phyloP scores from a whole-genome alignment of 306 rosid species.

The Prunus padus region DNA sequence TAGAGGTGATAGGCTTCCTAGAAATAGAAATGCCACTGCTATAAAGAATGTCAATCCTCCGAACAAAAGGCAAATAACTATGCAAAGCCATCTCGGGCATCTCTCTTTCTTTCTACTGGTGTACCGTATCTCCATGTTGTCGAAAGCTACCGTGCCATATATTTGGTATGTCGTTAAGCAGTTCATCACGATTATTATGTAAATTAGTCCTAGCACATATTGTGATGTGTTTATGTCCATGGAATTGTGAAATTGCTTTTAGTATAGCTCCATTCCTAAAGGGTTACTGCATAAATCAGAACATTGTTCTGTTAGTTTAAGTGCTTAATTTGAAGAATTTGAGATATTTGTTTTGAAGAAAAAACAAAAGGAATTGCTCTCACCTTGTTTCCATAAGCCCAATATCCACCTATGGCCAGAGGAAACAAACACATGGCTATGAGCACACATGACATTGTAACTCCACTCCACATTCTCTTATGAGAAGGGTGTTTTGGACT shows the following conservation, averaged over 20 bases:
- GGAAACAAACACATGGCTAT: conserved; percentile 53
- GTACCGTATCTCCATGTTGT: conserved; percentile 55
- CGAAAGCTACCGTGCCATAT: conserved; percentile 61
- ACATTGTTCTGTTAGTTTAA: too few relatives aligned
- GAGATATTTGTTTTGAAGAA: background rate
- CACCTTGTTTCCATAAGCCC: conserved; percentile 69
- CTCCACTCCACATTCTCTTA: conserved; percentile 48
- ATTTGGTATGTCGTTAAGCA: conserved; percentile 53
- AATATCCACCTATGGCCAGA: conserved; percentile 55
- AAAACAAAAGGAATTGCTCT: background rate
- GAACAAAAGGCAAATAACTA: conserved; percentile 36
- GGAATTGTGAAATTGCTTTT: conserved; percentile 34
- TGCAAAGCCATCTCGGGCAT: conserved; percentile 40
- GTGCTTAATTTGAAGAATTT: background rate
- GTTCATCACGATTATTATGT: conserved; percentile 33
- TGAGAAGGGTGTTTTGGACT: conserved; percentile 27
- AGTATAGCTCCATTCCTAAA: background rate
- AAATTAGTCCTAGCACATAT: conserved; percentile 39
- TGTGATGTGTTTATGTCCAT: conserved; percentile 39
- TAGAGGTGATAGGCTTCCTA: conserved; percentile 40
- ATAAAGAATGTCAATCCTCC: conserved; percentile 53
- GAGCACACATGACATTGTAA: conserved; percentile 39
- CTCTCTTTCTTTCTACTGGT: conserved; percentile 34
- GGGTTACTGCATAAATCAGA: conserved; percentile 30
- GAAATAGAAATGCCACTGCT: conserved; percentile 59